Evolutionary conservation across 495 filamentous ascomycete genomes (phyloP), one percentile per base, ranked within the genome.

Genomic region (Neurospora sp.): DNA sequence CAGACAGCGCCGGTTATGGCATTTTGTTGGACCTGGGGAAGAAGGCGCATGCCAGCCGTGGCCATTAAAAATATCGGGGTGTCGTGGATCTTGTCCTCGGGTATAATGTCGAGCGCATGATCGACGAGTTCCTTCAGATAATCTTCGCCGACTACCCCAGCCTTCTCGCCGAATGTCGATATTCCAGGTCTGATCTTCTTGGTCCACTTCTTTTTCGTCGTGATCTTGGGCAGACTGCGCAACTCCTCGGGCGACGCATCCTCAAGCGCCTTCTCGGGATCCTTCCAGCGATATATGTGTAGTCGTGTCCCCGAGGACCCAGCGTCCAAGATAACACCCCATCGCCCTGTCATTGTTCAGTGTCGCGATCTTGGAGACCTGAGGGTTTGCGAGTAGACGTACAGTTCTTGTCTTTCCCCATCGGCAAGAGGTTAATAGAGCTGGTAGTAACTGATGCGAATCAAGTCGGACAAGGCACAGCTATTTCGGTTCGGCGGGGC

Each of bases 31-130:
- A 85, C 71, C 45, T 91, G 87, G 22, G 90, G 90, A n/a, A 99
- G 86, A 16, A 99, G 85, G 59, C 96, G 91, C 91, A 99, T 94
- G 31, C 96, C 96, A n/a, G 96, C 96, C 5, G 96, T 99, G 40
- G 96, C 96, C 75, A 98, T 92, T 40, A 99, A 83, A 77, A 97
- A 99, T 35, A 99, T 88, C 2, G 96, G 96, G 0, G 96, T 98
- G 70, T 96, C 89, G 70, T 89, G 85, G 45, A 94, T 87, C 76
- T 93, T 91, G 69, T 93, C 87, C 22, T 84, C 81, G 31, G 96
- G 96, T n/a, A 99, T 90, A 38, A 90, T 82, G n/a, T 90, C 84
- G 71, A 92, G 87, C 27, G 96, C 96, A 82, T 95, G 94, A n/a
- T 91, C 86, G 68, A 98, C 84, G 9, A 99, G 85, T 41, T 88